Conservation (phyloP, 352 stramenopile species). For the Globisporangium yorkense region DNA sequence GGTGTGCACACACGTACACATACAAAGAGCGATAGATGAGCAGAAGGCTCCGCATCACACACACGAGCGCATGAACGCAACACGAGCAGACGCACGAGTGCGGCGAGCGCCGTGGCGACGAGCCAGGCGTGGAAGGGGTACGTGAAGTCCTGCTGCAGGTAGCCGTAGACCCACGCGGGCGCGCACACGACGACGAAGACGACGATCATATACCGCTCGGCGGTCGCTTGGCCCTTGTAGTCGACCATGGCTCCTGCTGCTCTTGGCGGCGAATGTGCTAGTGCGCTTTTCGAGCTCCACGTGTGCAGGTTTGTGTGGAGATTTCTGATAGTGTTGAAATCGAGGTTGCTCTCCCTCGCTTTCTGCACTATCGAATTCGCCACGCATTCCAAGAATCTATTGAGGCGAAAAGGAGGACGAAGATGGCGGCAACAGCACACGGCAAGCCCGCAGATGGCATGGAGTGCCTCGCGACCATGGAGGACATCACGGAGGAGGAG, state of each 20-base stretch:
- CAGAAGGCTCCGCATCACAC: not conserved
- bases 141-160: slow-evolving; percentile 75
- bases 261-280: no score
- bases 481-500: slow-evolving; percentile 92
- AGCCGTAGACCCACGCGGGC: slow-evolving; percentile 81
- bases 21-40: not conserved
- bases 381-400: not conserved
- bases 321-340: not conserved
- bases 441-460: slow-evolving; percentile 80
- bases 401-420: slow-evolving; percentile 3
- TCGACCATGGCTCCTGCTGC: slow-evolving; percentile 52
- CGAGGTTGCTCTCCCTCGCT: not conserved
- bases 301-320: not conserved
- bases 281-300: not conserved
- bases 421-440: slow-evolving; percentile 28
- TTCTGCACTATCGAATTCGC: not conserved
- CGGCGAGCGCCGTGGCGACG: slow-evolving; percentile 43
- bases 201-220: slow-evolving; percentile 53
- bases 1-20: not conserved
- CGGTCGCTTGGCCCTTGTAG: slow-evolving; percentile 78
- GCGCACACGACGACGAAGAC: slow-evolving; percentile 74
- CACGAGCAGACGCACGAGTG: slow-evolving; percentile 34
- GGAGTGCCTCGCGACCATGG: slow-evolving; percentile 92
- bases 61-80: not conserved
- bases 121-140: slow-evolving; percentile 74